Evolutionary conservation across 176 grass and related monocot species (phyloP).

Genomic region (Hordeum vulgare): DNA sequence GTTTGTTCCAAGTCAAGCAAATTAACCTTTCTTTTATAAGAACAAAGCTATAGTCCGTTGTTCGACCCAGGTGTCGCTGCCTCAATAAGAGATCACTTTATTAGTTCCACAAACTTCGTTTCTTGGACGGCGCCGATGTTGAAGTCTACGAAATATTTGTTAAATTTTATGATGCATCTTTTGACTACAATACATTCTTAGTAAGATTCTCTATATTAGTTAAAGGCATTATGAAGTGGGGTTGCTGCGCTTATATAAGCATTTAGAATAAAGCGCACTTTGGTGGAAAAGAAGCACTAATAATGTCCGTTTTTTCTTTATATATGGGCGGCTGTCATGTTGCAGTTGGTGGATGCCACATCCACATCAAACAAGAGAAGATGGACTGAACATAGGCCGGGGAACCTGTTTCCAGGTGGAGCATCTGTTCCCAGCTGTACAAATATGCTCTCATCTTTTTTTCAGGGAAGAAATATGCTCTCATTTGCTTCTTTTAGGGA

Average conservation of each 20-base stretch:
- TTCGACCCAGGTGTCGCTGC: background rate
- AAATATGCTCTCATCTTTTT: background rate
- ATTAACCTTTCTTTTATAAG: background rate
- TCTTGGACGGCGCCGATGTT: background rate
- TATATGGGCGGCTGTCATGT: background rate
- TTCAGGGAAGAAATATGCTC: no score
- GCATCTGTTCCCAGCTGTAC: background rate
- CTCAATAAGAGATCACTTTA: background rate
- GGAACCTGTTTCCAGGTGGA: background rate
- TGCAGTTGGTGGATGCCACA: background rate
- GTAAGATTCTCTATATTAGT: background rate
- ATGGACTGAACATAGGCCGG: background rate
- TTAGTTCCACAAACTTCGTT: background rate
- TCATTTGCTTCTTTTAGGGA: background rate
- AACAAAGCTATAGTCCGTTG: background rate
- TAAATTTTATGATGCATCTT: background rate
- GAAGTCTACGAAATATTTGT: background rate
- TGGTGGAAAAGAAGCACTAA: background rate
- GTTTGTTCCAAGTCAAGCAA: conserved; percentile 9
- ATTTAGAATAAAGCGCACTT: background rate
- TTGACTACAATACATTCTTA: background rate
- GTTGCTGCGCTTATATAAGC: conserved; percentile 2
- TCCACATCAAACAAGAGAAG: background rate
- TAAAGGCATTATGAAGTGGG: background rate
- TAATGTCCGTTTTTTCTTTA: background rate